A percentile compares a stretch with the other conserved stretches of the same genome.
Conservation (phyloP, 139 green algal species). For the Choricystis sp. region DNA sequence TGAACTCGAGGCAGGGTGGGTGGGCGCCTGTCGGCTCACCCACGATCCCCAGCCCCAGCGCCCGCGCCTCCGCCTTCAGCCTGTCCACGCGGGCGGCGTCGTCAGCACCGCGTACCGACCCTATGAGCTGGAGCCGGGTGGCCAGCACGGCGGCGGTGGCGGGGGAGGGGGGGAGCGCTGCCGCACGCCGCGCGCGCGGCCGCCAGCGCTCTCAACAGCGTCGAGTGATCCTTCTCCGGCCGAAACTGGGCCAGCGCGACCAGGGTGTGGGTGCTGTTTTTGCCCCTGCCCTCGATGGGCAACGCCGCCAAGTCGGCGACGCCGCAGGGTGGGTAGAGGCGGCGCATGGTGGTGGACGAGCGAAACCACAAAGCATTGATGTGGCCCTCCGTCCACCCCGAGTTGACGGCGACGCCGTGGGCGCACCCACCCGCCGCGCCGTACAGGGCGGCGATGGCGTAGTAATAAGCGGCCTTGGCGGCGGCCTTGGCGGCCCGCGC, state of each 20-base stretch:
- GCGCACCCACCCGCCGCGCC: constrained; percentile 27
- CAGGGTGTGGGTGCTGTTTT: background rate
- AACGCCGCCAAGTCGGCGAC: constrained; percentile 42
- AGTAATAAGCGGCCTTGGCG: constrained; percentile 81
- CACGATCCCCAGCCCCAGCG: too few relatives aligned
- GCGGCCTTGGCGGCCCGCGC: constrained; percentile 19
- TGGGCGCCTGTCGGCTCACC: background rate
- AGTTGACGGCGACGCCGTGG: constrained; percentile 73
- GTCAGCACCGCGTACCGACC: constrained; percentile 40
- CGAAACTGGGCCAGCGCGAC: constrained; percentile 86
- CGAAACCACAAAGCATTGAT: constrained; percentile 63
- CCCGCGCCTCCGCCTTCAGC: constrained; percentile 25
- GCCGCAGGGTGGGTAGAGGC: constrained; percentile 82
- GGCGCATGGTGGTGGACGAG: constrained; percentile 7
- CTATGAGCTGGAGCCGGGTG: constrained; percentile 50
- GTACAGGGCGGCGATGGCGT: constrained; percentile 54
- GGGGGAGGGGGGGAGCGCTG: background rate
- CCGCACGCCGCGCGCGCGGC: constrained; percentile 9
- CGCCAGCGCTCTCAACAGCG: constrained; percentile 26
- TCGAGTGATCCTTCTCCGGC: constrained; percentile 78
- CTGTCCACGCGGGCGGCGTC: constrained; percentile 38
- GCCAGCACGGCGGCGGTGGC: constrained; percentile 29
- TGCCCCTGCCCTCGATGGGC: constrained; percentile 55
- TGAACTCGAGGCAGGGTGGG: constrained; percentile 10
- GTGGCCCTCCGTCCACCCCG: constrained; percentile 79